Conservation (phyloP, 805 yeast genomes). For the Saccharomycopsis olivae region DNA sequence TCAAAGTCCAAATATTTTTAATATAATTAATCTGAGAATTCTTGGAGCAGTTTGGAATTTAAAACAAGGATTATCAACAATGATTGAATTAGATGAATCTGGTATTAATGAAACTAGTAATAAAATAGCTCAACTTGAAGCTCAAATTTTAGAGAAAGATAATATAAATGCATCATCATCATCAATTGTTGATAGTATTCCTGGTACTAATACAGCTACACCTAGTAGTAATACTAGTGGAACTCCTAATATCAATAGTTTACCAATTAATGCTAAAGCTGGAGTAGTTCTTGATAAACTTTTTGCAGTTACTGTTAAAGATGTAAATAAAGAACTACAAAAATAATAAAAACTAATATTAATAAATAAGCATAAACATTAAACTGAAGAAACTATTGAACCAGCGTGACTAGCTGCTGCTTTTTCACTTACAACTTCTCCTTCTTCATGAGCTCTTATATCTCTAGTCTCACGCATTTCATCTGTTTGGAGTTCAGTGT, state of each 20-base stretch:
- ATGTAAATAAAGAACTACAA: neutral
- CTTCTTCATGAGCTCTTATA: neutral
- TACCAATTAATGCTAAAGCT: neutral
- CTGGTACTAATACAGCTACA: too few species aligned
- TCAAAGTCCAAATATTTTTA: constrained; percentile 74
- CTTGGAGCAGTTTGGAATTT: constrained; percentile 33
- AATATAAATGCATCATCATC: too few species aligned
- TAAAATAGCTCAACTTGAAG: constrained; percentile 3
- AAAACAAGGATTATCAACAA: constrained; percentile 14
- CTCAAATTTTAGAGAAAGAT: too few species aligned
- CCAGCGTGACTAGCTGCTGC: neutral
- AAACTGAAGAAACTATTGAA: neutral
- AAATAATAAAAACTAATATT: neutral
- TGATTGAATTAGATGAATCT: constrained; percentile 5
- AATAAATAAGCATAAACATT: neutral
- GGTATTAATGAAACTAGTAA: constrained; percentile 3
- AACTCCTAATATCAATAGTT: neutral
- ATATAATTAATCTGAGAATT: constrained; percentile 62
- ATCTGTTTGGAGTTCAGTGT: constrained; percentile 1
- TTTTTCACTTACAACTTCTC: neutral
- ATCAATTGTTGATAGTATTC: too few species aligned
- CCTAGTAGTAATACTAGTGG: neutral
- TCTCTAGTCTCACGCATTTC: neutral
- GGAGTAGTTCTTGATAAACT: neutral
- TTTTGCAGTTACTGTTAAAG: neutral